A percentile compares a stretch with the other conserved stretches of the same genome.
phyloP scores from a whole-genome alignment of 2,329 filamentous ascomycete genomes.

The Diaporthe sp. region DNA sequence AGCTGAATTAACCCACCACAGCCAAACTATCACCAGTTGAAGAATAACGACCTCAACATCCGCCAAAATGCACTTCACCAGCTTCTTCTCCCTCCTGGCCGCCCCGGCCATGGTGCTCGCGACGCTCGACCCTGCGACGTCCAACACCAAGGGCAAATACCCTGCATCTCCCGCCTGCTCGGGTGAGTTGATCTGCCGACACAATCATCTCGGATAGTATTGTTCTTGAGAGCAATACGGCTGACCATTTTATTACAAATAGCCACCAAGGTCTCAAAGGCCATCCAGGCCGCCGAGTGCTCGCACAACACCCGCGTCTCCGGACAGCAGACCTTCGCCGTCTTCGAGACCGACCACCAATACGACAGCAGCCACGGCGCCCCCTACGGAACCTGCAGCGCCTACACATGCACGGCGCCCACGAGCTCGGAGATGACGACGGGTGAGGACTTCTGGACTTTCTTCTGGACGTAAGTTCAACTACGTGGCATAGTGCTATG shows the following conservation, averaged over 20 bases:
- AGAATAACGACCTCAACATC: not conserved
- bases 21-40: not conserved
- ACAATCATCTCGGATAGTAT: no score
- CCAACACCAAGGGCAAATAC: constrained; percentile 53
- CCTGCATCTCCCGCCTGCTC: constrained; percentile 48
- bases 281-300: constrained; percentile 55
- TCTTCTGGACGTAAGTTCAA: constrained; percentile 51
- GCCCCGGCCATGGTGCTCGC: constrained; percentile 39
- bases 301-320: constrained; percentile 54
- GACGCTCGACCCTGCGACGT: constrained; percentile 51
- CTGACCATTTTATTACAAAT: not conserved
- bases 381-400: constrained; percentile 62
- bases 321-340: constrained; percentile 52
- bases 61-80: constrained; percentile 36
- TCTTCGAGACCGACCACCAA: constrained; percentile 58
- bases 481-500: no score
- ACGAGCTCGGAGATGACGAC: constrained; percentile 48
- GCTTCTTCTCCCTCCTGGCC: constrained; percentile 33
- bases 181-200: not conserved
- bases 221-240: not conserved
- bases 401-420: constrained; percentile 56
- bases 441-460: constrained; percentile 56
- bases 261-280: constrained; percentile 50
- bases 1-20: not conserved
- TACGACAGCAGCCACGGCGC: constrained; percentile 58